A percentile compares a stretch with the other conserved stretches of the same genome.
Conservation (phyloP, 495 filamentous ascomycete genomes). For the Aspergillus biplanus region DNA sequence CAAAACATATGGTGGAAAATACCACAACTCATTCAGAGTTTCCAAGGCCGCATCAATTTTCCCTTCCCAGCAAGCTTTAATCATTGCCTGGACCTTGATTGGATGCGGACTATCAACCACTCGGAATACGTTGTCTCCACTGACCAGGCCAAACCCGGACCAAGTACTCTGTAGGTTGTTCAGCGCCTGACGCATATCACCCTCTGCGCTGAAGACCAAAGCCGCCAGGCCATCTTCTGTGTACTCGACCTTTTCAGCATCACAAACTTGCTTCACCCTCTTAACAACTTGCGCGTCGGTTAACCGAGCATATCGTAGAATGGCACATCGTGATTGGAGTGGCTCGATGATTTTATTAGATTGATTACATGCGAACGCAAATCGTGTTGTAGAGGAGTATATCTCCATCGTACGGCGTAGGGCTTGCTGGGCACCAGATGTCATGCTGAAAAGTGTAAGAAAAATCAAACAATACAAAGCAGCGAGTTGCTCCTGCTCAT, state of each 20-base stretch:
- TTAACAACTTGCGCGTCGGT: constrained; percentile 92
- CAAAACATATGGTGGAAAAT: constrained; percentile 20
- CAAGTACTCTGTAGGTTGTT: constrained; percentile 96
- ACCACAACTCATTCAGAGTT: constrained; percentile 88
- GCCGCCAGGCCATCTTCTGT: constrained; percentile 94
- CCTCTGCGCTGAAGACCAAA: constrained; percentile 94
- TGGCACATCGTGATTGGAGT: constrained; percentile 93
- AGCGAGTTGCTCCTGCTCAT: neutral
- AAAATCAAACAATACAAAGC: neutral
- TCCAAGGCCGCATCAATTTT: constrained; percentile 88
- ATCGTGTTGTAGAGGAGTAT: constrained; percentile 93
- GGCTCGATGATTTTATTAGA: constrained; percentile 99
- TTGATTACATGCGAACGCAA: constrained; percentile 98
- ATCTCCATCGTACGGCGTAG: constrained; percentile 98
- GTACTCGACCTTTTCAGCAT: constrained; percentile 83
- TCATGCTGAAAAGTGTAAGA: constrained; percentile 62
- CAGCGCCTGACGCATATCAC: constrained; percentile 98
- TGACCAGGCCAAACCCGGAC: constrained; percentile 97
- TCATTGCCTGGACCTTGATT: constrained; percentile 96
- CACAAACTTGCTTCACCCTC: constrained; percentile 86
- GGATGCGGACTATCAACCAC: constrained; percentile 97
- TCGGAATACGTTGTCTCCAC: constrained; percentile 96
- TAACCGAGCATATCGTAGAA: constrained; percentile 89
- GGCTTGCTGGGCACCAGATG: constrained; percentile 92
- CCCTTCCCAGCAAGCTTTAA: constrained; percentile 93